Evolutionary conservation across 2,329 filamentous ascomycete species (phyloP), one percentile per base, ranked within the genome.

Genomic region (Trichoderma sp.): DNA sequence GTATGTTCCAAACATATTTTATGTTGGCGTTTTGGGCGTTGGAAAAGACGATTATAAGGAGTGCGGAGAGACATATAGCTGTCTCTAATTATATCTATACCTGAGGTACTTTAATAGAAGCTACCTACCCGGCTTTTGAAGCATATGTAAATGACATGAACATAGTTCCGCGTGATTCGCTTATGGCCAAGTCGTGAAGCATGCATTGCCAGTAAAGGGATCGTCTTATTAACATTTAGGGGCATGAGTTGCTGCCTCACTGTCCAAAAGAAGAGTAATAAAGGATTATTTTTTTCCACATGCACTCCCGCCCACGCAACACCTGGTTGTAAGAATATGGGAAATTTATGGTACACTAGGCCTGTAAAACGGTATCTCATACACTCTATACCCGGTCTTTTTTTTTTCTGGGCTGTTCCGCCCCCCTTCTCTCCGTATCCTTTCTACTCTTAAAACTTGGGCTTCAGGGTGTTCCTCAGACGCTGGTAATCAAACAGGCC

Each of bases 381-480:
- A 85, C 83, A 85, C 81, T 85, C 83, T 85, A 85, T 85, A 82
- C 80, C 81, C 79, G 78, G 76, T 78, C 77, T 63, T 77, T 77
- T 76, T 76, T 75, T 76, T 77, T 76, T 76, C 77, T 76, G 46
- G 43, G 56, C 58, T 75, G 75, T 26, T 66, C 28, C 64, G 76
- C 72, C 74, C 77, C 77, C 70, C 71, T 51, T 37, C 37, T 21
- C 49, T 64, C 39, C 49, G 30, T 69, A 71, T 71, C 72, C 72
- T 73, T 70, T 75, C 72, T 73, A 72, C 71, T 73, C 79, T 66
- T 83, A 87, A 77, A 85, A 86, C 84, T 93, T 95, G 81, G 93
- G 90, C 85, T 89, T 93, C 91, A 96, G 96, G 80, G 96, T 93
- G 81, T 88, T 90, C 80, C 94, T 87, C 77, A 93, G 86, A 79